phyloP scores from a whole-genome alignment of 2,329 filamentous ascomycete species.

The Didymella keratinophila region DNA sequence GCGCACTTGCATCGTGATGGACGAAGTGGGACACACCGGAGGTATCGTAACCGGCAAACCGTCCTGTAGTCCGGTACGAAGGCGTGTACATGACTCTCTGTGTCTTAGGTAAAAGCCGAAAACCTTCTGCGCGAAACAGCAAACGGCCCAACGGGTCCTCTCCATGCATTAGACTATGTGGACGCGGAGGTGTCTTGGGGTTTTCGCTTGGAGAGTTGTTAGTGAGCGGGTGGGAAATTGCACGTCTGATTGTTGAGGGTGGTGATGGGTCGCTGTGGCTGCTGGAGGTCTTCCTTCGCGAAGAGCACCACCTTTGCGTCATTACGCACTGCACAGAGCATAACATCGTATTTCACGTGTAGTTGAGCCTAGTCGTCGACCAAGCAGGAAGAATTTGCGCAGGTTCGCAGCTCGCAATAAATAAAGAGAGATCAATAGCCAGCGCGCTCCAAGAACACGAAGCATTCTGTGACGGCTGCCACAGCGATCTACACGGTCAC shows the following conservation, averaged over 20 bases:
- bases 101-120: constrained; percentile 24
- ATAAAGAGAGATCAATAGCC: constrained; percentile 1
- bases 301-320: constrained; percentile 6
- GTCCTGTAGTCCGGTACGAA: background rate
- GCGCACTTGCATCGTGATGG: constrained; percentile 21
- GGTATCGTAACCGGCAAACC: constrained; percentile 15
- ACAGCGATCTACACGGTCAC: constrained; percentile 9
- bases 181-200: constrained; percentile 13
- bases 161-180: constrained; percentile 17
- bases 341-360: background rate
- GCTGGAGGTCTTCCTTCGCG: constrained; percentile 7
- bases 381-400: background rate
- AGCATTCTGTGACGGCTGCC: constrained; percentile 16
- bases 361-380: background rate
- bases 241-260: constrained; percentile 24
- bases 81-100: constrained; percentile 12
- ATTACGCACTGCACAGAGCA: constrained; percentile 2
- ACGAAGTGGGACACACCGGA: constrained; percentile 18
- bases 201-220: constrained; percentile 8
- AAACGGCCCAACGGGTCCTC: constrained; percentile 20
- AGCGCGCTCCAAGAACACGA: constrained; percentile 8
- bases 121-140: constrained; percentile 12
- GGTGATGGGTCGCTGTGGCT: constrained; percentile 5
- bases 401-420: background rate
- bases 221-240: constrained; percentile 19